Evolutionary conservation across 2,329 filamentous ascomycete species (phyloP), one percentile per base, ranked within the genome.

Genomic region (Ophiostoma tasmaniense): DNA sequence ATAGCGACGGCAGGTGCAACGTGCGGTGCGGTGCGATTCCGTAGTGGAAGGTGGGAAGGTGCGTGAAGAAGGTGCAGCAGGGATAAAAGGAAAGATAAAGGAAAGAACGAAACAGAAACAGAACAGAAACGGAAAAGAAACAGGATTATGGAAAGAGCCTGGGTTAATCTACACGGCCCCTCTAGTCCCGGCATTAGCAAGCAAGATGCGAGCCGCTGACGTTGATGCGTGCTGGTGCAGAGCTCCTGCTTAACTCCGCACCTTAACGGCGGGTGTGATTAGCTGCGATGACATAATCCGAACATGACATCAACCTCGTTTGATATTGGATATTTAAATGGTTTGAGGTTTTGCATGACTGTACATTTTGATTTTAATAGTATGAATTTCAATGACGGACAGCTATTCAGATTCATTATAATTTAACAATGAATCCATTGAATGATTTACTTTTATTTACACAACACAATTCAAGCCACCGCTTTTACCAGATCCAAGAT

Each of bases 231-330:
- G 20, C 17, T 45, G 42, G 42, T 4, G 42, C 20, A 45, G n/a
- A 55, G 50, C 11, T 55, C 55, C 5, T 20, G 59, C 61, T 64
- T 64, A 64, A 39, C 30, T 64, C 61, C 61, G 61, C 33, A 64
- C 28, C 33, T 61, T 61, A 61, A 61, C 55, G 55, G 55, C 55
- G 55, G 55, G 20, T 28, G 30, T 11, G 30, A 35, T 62, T 37
- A n/a, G 59, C 14, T 35, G 35, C 33, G 61, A 35, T 64, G 61
- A 64, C 61, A 37, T 62, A 64, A 64, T 64, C 33, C 35, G 13
- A 20, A 11, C 33, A 11, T 62, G 2, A 4, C 17, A 11, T 22
- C 59, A 62, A 62, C 59, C 30, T 61, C 55, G 2, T 22, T 59
- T 28, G 52, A 33, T 33, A 33, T 2, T 33, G 11, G 10, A 2